Percentiles rank a stretch among this genome's conserved stretches.
These are phyloP conservation scores for Cucurbita ficifolia DNA, from an alignment of 306 rosid species.

Conservation along the genomic window DNA sequence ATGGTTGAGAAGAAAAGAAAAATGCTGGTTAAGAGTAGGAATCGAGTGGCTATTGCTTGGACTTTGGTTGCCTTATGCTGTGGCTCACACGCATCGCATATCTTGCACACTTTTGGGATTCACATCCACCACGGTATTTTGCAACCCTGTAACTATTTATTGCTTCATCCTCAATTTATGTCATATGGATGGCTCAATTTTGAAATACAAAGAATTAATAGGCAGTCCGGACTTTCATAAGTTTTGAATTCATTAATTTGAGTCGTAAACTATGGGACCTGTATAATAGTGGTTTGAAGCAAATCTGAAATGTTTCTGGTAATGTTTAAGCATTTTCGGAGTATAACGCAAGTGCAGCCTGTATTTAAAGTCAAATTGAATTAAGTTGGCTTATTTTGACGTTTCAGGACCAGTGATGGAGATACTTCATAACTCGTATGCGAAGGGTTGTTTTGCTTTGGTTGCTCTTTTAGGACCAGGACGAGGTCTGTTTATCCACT, in stretches of 20 bases:
- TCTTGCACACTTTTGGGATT: slow-evolving; percentile 73
- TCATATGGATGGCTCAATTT: neutral
- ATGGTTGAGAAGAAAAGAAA: slow-evolving; percentile 62
- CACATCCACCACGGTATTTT: slow-evolving; percentile 77
- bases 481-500: slow-evolving; percentile 50
- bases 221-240: neutral
- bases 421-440: slow-evolving; percentile 68
- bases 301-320: neutral
- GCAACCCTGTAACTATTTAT: neutral
- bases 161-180: neutral
- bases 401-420: slow-evolving; percentile 46
- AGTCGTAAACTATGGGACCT: neutral
- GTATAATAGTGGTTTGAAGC: neutral
- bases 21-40: slow-evolving; percentile 50
- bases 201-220: neutral
- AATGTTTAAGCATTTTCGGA: neutral
- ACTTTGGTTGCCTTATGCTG: slow-evolving; percentile 88
- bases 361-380: neutral
- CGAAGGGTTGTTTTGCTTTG: slow-evolving; percentile 75
- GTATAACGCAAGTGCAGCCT: neutral
- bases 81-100: slow-evolving; percentile 84
- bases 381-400: neutral
- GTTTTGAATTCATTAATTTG: neutral
- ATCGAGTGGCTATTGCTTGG: slow-evolving; percentile 86
- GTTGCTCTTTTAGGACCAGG: slow-evolving; percentile 86